phyloP scores from a whole-genome alignment of 805 yeast genomes.

The Suhomyces pyralidae region DNA sequence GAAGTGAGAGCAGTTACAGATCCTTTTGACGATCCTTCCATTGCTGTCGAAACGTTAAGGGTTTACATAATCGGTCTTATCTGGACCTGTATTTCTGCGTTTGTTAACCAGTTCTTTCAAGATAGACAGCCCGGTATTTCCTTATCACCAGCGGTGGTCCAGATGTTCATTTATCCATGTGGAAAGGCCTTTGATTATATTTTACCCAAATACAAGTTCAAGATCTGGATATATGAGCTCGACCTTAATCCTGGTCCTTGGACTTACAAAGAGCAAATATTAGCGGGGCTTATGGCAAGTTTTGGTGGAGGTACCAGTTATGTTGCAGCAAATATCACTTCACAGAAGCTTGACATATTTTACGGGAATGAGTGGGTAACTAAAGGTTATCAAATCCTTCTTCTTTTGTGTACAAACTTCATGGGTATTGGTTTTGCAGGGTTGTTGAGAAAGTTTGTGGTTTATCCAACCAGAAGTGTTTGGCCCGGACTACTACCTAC shows the following conservation, averaged over 20 bases:
- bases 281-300: constrained; percentile 46
- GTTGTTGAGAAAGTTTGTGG: constrained; percentile 14
- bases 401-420: constrained; percentile 13
- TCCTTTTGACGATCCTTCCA: constrained; percentile 34
- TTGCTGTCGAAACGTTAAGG: constrained; percentile 40
- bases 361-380: constrained; percentile 25
- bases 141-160: constrained; percentile 42
- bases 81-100: constrained; percentile 56
- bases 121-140: constrained; percentile 51
- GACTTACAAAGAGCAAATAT: constrained; percentile 63
- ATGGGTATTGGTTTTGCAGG: constrained; percentile 20
- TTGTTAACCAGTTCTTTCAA: constrained; percentile 53
- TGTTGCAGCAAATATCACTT: constrained; percentile 18
- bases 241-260: constrained; percentile 62
- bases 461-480: constrained; percentile 13
- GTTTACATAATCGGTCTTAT: constrained; percentile 52
- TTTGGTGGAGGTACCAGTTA: constrained; percentile 29
- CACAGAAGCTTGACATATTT: constrained; percentile 21
- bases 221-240: constrained; percentile 8
- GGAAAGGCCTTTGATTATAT: constrained; percentile 35
- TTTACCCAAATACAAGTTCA: constrained; percentile 33
- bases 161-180: constrained; percentile 45
- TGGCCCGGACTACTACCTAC: constrained; percentile 35
- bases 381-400: constrained; percentile 14
- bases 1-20: constrained; percentile 40